A percentile compares a stretch with the other conserved stretches of the same genome.
Conservation (phyloP, 1,284 basidiomycete species). For the Leccinum subrobustum region DNA sequence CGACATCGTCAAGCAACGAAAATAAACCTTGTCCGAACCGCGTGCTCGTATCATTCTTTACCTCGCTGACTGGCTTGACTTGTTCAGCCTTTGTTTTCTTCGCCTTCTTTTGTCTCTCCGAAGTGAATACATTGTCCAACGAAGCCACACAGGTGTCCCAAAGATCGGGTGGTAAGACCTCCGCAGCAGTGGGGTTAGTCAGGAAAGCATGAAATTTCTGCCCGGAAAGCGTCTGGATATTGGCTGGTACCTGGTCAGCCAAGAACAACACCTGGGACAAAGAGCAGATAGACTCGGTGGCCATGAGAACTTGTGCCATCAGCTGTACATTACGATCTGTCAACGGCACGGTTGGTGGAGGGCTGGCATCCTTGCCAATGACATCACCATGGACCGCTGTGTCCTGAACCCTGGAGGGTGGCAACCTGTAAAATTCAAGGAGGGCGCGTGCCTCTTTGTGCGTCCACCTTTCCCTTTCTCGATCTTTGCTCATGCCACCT, state of each 20-base stretch:
- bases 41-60: constrained; percentile 3
- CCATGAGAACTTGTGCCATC: constrained; percentile 62
- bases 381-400: constrained; percentile 19
- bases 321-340: constrained; percentile 69
- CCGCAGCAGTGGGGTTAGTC: constrained; percentile 28
- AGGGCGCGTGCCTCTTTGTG: constrained; percentile 63
- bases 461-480: constrained; percentile 69
- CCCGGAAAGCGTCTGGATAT: constrained; percentile 56
- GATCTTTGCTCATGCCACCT: constrained; percentile 46
- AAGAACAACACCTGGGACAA: constrained; percentile 62
- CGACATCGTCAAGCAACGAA: constrained; percentile 24
- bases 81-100: constrained; percentile 36
- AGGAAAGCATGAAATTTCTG: constrained; percentile 52
- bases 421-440: constrained; percentile 40
- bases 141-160: constrained; percentile 51
- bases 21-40: constrained; percentile 25
- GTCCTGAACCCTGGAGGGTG: not conserved
- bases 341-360: constrained; percentile 33
- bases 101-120: constrained; percentile 43
- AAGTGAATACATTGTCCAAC: constrained; percentile 49
- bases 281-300: constrained; percentile 58
- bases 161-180: constrained; percentile 32
- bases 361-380: constrained; percentile 8
- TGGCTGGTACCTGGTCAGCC: constrained; percentile 43
- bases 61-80: constrained; percentile 10